Evolutionary conservation across 345 rosid genomes (phyloP).

Genomic region (Erysimum cheiranthoides): DNA sequence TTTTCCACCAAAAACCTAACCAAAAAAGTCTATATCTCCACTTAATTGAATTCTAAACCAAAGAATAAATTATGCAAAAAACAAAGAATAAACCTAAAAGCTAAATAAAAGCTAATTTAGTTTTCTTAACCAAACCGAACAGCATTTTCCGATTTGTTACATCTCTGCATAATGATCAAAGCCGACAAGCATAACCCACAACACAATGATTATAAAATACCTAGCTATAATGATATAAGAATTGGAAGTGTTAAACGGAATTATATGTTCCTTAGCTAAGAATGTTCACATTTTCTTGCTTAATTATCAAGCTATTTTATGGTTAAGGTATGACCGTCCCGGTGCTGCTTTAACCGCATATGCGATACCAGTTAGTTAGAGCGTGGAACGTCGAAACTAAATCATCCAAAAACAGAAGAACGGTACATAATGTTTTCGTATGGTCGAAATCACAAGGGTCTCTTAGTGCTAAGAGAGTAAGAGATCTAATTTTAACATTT

Average conservation of each 20-base stretch:
- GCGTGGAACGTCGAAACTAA: background rate
- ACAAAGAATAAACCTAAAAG: background rate
- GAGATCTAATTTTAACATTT: background rate
- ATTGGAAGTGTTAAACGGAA: too few species aligned
- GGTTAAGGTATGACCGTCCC: too few species aligned
- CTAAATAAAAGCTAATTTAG: background rate
- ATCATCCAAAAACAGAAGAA: background rate
- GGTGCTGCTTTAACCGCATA: too few species aligned
- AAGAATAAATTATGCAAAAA: background rate
- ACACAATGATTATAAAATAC: background rate
- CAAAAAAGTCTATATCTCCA: background rate
- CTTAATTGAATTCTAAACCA: background rate
- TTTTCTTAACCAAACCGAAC: background rate
- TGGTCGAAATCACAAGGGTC: background rate
- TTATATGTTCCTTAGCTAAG: too few species aligned
- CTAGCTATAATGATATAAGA: background rate
- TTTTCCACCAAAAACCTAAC: too few species aligned
- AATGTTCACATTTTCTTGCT: too few species aligned
- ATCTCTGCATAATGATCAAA: background rate
- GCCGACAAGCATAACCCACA: background rate
- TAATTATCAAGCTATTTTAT: too few species aligned
- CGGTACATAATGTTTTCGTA: background rate
- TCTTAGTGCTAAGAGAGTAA: conserved; percentile 8
- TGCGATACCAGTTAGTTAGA: too few species aligned
- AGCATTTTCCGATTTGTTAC: background rate